These are phyloP conservation scores for Neurospora tetraspora DNA, from an alignment of 495 filamentous ascomycete species.

Conservation along the genomic window DNA sequence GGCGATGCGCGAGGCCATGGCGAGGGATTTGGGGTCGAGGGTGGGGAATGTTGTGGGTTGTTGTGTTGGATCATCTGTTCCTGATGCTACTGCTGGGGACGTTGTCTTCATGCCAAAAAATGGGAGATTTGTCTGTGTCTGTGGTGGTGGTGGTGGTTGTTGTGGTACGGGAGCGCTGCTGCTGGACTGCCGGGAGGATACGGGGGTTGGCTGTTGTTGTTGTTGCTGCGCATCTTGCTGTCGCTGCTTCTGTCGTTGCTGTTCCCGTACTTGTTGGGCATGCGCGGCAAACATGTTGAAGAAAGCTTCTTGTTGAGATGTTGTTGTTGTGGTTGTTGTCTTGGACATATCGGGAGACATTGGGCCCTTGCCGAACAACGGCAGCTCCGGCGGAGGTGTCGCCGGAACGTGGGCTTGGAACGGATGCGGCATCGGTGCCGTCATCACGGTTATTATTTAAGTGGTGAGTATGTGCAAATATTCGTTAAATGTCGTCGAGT, in stretches of 20 bases:
- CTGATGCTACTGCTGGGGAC: background rate
- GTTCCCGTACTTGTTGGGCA: background rate
- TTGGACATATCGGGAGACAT: slow-evolving; percentile 4
- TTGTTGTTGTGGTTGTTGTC: background rate
- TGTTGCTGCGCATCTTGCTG: background rate
- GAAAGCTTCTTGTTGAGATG: background rate
- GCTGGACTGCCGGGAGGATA: background rate
- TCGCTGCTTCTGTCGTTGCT: background rate
- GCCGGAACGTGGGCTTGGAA: slow-evolving; percentile 18
- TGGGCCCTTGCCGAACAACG: slow-evolving; percentile 13
- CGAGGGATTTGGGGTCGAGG: slow-evolving; percentile 21
- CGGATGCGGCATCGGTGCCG: slow-evolving; percentile 16
- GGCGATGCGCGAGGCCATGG: slow-evolving; percentile 30
- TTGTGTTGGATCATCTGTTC: background rate
- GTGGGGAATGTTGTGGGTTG: background rate
- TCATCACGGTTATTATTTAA: slow-evolving; percentile 5
- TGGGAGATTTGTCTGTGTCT: background rate
- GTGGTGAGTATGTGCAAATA: background rate
- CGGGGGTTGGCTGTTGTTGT: background rate
- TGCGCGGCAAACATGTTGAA: background rate
- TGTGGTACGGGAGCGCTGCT: background rate
- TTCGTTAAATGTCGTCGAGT: background rate
- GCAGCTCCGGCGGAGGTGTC: slow-evolving; percentile 21
- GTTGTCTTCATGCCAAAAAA: background rate
- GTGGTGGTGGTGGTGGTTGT: background rate